Evolutionary conservation across 1,284 basidiomycete genomes (phyloP), one percentile per base, ranked within the genome.

Genomic region (Melanopsichium pennsylvanicum): DNA sequence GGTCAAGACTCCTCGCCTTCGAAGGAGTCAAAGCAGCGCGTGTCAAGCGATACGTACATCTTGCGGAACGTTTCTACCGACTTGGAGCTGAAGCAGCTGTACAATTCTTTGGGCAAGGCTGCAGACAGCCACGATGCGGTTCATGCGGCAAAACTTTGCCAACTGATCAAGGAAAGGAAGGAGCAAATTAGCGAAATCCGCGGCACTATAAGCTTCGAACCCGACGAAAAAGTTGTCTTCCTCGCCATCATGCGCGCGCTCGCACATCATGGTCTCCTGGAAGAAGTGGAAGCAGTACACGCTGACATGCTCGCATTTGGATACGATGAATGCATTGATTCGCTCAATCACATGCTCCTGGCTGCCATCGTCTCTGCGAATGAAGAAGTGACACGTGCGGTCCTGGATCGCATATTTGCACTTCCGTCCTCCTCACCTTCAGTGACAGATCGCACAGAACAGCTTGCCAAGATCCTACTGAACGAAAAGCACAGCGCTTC

Each of bases 261-360:
- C 12, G 62, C 59, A 3, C 34, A 49, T 22, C 58, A 69, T 8
- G 73, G 67, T 0, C 29, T 62, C 13, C 35, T 64, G 3, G 37
- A 57, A 23, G 71, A 75, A 18, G 51, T 44, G 1, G 31, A 49
- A n/a, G 60, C 42, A 5, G 32, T 71, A n/a, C 23, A 68, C 8
- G 47, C 51, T 21, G 73, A 77, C 46, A 72, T 74, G 66, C 44
- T 64, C 12, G 21, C 43, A 3, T 61, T 49, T 18, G 45, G 57
- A 3, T 62, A 62, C 13, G 31, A 44, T 8, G 26, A 58, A 5
- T 49, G 58, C 42, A 55, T 70, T 26, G 49, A 63, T 18, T 56
- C 56, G 51, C 67, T 74, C 39, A 70, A 76, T 27, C 32, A 42
- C 9, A 3, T 71, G 12, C 49, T 76, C 8, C 35, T 66, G 33